A percentile compares a stretch with the other conserved stretches of the same genome.
Conservation (phyloP, 148 eudicot species). For the Rhododendron simsii region DNA sequence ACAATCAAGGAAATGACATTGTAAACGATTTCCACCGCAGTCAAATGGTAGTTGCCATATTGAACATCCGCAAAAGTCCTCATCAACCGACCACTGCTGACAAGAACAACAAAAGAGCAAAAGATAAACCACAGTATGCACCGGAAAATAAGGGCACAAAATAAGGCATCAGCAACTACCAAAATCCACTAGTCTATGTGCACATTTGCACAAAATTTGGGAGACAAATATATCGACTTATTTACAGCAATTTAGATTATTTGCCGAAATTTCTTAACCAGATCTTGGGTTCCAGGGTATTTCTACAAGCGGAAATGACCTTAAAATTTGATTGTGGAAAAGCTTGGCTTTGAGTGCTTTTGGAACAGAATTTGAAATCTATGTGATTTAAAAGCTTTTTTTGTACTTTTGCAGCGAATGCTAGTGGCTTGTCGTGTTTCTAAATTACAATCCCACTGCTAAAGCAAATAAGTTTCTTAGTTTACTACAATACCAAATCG, state of each 20-base stretch:
- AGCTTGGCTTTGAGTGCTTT: background rate
- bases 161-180: background rate
- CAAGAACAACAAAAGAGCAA: background rate
- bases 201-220: background rate
- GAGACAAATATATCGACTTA: background rate
- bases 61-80: constrained; percentile 83
- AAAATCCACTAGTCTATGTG: background rate
- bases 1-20: constrained; percentile 71
- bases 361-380: background rate
- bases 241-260: background rate
- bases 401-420: background rate
- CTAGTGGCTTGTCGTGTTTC: background rate
- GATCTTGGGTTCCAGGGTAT: background rate
- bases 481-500: background rate
- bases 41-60: constrained; percentile 72
- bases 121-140: background rate
- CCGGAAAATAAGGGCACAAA: background rate
- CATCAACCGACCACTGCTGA: constrained; percentile 83
- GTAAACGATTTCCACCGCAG: constrained; percentile 77
- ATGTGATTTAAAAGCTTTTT: background rate
- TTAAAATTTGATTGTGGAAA: background rate
- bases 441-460: background rate
- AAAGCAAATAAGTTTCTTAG: background rate
- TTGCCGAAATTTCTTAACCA: background rate
- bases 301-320: background rate